These are phyloP conservation scores for Crithidia expoeki DNA, from an alignment of 208 protist genomes.

Conservation along the genomic window DNA sequence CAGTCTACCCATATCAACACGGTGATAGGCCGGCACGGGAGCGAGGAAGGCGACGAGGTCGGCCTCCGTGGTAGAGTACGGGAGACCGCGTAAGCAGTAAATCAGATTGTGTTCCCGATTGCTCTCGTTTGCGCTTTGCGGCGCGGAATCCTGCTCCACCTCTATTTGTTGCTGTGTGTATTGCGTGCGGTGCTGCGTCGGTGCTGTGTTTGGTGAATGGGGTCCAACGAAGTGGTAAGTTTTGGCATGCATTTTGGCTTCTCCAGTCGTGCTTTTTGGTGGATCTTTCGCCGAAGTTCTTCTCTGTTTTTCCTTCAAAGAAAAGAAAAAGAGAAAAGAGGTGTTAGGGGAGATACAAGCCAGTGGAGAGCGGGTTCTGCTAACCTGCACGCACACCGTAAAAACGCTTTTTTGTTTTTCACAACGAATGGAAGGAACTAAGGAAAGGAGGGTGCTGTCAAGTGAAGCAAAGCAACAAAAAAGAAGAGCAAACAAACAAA, in stretches of 20 bases:
- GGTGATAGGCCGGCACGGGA: constrained; percentile 33
- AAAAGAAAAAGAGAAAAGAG: not conserved
- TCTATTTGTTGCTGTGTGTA: not conserved
- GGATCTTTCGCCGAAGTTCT: not conserved
- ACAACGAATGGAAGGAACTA: too few relatives aligned
- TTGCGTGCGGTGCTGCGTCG: not conserved
- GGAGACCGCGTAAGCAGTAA: constrained; percentile 73
- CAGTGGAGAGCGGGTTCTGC: too few relatives aligned
- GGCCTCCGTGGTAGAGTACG: constrained; percentile 52
- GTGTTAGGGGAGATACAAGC: too few relatives aligned
- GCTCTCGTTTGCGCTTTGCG: too few relatives aligned
- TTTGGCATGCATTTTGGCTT: not conserved
- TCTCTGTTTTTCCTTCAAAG: not conserved
- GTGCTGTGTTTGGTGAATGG: not conserved
- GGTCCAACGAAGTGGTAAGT: not conserved
- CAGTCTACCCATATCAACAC: constrained; percentile 53
- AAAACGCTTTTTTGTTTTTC: too few relatives aligned
- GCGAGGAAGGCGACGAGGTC: constrained; percentile 63
- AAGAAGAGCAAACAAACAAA: too few relatives aligned
- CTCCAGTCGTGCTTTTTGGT: not conserved
- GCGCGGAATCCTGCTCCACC: too few relatives aligned
- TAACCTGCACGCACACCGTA: too few relatives aligned
- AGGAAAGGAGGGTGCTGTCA: too few relatives aligned
- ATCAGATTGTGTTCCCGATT: constrained; percentile 20
- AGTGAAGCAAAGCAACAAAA: not conserved